These are phyloP conservation scores for Cladophialophora yegresii DNA, from an alignment of 2,329 filamentous ascomycete species.

Conservation along the genomic window DNA sequence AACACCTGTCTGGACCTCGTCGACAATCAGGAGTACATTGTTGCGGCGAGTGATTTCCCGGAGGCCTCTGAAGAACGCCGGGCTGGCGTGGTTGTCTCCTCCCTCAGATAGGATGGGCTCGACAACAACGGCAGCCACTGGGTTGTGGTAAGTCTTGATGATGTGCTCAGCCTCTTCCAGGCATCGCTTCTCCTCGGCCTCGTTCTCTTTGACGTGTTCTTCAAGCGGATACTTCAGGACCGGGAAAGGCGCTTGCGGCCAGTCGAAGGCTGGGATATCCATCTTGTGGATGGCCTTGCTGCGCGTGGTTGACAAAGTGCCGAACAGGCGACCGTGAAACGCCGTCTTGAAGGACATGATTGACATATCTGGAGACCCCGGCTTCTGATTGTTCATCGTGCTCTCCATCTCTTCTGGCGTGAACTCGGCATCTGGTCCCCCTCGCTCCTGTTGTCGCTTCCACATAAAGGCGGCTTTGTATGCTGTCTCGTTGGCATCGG, in stretches of 20 bases:
- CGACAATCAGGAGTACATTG: slow-evolving; percentile 70
- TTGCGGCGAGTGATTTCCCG: slow-evolving; percentile 76
- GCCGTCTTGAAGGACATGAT: slow-evolving; percentile 86
- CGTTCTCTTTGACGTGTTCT: slow-evolving; percentile 76
- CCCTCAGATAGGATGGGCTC: slow-evolving; percentile 94
- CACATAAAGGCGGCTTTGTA: slow-evolving; percentile 98
- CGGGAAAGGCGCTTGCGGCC: slow-evolving; percentile 88
- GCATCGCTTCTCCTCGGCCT: slow-evolving; percentile 75
- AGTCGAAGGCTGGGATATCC: slow-evolving; percentile 92
- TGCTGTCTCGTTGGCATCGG: slow-evolving; percentile 89
- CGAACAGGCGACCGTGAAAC: slow-evolving; percentile 90
- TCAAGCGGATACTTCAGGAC: slow-evolving; percentile 82
- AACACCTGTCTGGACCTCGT: slow-evolving; percentile 91
- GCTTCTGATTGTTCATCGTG: slow-evolving; percentile 77
- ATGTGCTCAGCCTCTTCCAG: slow-evolving; percentile 81
- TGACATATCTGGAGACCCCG: slow-evolving; percentile 75
- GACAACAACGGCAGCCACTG: slow-evolving; percentile 78
- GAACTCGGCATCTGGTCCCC: slow-evolving; percentile 75
- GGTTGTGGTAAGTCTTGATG: slow-evolving; percentile 75
- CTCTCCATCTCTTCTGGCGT: slow-evolving; percentile 71
- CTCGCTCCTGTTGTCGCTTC: slow-evolving; percentile 77
- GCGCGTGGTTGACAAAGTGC: slow-evolving; percentile 81
- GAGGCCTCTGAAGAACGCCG: slow-evolving; percentile 81
- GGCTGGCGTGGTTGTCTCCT: slow-evolving; percentile 89
- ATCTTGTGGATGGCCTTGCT: slow-evolving; percentile 94